Evolutionary conservation across 768 basidiomycete species (phyloP).

Genomic region (Leccinum incarnatum): DNA sequence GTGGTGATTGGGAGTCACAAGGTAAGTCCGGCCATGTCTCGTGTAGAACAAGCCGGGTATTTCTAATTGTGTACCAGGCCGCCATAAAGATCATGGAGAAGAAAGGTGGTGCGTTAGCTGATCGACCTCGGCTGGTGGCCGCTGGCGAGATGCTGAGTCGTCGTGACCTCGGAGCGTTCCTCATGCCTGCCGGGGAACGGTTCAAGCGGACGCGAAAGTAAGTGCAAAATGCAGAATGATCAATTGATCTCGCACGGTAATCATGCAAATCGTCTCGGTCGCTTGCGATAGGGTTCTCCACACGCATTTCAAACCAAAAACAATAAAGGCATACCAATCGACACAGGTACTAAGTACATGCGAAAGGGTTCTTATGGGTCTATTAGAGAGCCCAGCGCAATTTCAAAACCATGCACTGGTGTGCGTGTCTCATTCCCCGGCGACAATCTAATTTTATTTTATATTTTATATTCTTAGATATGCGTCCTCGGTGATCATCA

Average conservation of each 20-base stretch:
- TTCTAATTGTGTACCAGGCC: not conserved
- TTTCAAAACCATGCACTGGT: constrained; percentile 26
- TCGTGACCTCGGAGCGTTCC: constrained; percentile 45
- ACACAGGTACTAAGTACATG: constrained; percentile 38
- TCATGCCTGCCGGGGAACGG: constrained; percentile 50
- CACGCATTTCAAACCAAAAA: constrained; percentile 49
- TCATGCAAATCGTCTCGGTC: too few species aligned
- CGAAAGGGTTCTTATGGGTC: constrained; percentile 5
- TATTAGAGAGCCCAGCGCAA: constrained; percentile 13
- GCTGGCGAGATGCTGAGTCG: constrained; percentile 48
- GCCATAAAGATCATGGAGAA: constrained; percentile 56
- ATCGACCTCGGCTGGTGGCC: constrained; percentile 40
- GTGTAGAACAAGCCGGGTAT: not conserved
- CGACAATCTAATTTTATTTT: not conserved
- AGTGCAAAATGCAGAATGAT: not conserved
- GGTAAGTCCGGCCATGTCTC: not conserved
- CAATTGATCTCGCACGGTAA: too few species aligned
- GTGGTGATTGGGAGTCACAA: constrained; percentile 20
- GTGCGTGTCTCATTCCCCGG: constrained; percentile 30
- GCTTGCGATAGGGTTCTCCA: too few species aligned
- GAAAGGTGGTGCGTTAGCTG: constrained; percentile 38
- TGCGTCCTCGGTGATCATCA: constrained; percentile 14
- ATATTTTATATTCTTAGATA: constrained; percentile 6
- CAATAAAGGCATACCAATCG: constrained; percentile 41
- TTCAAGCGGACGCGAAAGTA: constrained; percentile 55